Conservation (phyloP, 176 grass and related monocot species). For the Guadua angustifolia region DNA sequence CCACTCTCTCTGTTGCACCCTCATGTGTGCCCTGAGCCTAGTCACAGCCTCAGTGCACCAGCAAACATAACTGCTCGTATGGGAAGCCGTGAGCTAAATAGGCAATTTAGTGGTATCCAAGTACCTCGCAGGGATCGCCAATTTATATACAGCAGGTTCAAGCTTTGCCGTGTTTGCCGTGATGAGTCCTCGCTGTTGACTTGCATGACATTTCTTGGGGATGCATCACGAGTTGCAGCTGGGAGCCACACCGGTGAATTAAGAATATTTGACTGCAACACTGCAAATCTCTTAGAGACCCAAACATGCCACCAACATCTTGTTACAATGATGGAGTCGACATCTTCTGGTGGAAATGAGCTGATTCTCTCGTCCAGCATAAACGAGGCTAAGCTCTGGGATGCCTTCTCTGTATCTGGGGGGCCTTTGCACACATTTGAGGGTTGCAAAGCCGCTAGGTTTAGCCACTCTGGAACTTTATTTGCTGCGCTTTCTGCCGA, state of each 20-base stretch:
- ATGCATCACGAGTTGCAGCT: constrained; percentile 76
- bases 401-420: constrained; percentile 59
- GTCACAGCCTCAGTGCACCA: constrained; percentile 74
- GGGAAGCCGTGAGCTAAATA: constrained; percentile 74
- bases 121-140: constrained; percentile 81
- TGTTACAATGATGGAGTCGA: constrained; percentile 75
- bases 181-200: constrained; percentile 78
- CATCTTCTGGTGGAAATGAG: constrained; percentile 58
- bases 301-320: constrained; percentile 69
- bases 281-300: constrained; percentile 72
- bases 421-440: constrained; percentile 88
- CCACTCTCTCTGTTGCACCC: constrained; percentile 85
- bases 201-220: constrained; percentile 88
- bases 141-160: constrained; percentile 97
- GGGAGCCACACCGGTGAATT: constrained; percentile 83
- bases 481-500: constrained; percentile 83
- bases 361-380: constrained; percentile 77
- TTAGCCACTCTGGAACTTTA: constrained; percentile 70
- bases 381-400: constrained; percentile 87
- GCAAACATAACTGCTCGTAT: constrained; percentile 81
- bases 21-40: constrained; percentile 94
- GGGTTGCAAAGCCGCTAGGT: constrained; percentile 81
- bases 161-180: constrained; percentile 81
- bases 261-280: constrained; percentile 92
- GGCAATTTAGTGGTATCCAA: constrained; percentile 79